Percentiles rank a stretch among this genome's conserved stretches.
These are phyloP conservation scores for Polymyxa betae DNA, from an alignment of 208 protist genomes.

Conservation along the genomic window DNA sequence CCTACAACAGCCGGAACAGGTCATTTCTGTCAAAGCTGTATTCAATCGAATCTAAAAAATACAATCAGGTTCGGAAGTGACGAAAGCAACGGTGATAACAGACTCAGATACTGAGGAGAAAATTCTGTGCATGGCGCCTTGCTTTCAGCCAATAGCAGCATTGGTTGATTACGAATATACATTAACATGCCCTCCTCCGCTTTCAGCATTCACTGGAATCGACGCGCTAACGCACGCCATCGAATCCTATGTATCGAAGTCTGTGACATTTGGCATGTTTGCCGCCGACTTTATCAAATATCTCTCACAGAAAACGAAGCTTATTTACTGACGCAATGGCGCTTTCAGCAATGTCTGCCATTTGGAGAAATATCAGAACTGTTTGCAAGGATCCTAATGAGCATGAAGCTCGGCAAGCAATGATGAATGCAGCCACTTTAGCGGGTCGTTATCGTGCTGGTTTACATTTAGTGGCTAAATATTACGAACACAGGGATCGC, in stretches of 20 bases:
- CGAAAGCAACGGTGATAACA: slow-evolving; percentile 68
- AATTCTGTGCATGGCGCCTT: slow-evolving; percentile 69
- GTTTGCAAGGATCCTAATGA: not conserved
- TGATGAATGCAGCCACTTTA: slow-evolving; percentile 45
- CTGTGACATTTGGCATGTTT: too few species aligned
- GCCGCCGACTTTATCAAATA: too few species aligned
- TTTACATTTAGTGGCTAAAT: not conserved
- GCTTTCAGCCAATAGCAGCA: slow-evolving; percentile 62
- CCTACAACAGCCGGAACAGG: slow-evolving; percentile 70
- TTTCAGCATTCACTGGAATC: slow-evolving; percentile 66
- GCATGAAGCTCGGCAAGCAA: slow-evolving; percentile 55
- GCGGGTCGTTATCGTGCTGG: not conserved
- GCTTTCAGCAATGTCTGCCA: slow-evolving; percentile 62
- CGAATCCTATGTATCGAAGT: slow-evolving; percentile 70
- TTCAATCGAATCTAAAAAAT: not conserved
- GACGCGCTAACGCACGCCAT: slow-evolving; percentile 70
- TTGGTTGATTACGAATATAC: slow-evolving; percentile 64
- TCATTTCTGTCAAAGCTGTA: not conserved
- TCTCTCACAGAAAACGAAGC: slow-evolving; percentile 52
- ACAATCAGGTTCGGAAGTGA: slow-evolving; percentile 66
- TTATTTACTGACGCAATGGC: slow-evolving; percentile 64
- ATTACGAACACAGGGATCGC: slow-evolving; percentile 67
- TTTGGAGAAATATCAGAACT: slow-evolving; percentile 64
- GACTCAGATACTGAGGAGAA: slow-evolving; percentile 64
- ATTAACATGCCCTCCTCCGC: slow-evolving; percentile 59